Evolutionary conservation across 495 filamentous ascomycete genomes (phyloP).

Genomic region (Neurospora sp.): DNA sequence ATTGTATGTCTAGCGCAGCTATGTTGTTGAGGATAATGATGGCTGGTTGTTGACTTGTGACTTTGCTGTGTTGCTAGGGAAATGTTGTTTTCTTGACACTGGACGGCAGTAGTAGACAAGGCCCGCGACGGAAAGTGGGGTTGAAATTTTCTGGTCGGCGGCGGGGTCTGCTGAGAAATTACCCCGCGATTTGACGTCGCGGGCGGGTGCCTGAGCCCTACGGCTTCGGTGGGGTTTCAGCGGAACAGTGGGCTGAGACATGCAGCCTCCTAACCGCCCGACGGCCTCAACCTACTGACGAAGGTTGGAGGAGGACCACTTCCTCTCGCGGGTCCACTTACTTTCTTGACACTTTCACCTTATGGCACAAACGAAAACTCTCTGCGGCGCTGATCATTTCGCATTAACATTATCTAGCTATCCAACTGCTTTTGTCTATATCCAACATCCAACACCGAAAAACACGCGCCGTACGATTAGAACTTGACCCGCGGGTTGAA

Average conservation of each 20-base stretch:
- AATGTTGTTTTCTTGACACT: not conserved
- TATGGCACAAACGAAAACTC: not conserved
- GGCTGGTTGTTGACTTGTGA: not conserved
- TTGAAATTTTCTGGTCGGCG: not conserved
- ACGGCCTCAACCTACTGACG: not conserved
- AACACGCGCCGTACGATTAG: slow-evolving; percentile 11
- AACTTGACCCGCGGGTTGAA: slow-evolving; percentile 47
- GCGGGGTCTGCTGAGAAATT: not conserved
- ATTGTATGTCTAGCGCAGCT: slow-evolving; percentile 9
- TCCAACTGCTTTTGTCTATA: not conserved
- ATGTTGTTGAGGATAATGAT: not conserved
- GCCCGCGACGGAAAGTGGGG: not conserved
- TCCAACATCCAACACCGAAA: not conserved
- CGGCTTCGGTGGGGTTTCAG: not conserved
- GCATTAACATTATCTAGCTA: not conserved
- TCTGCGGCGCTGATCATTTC: not conserved
- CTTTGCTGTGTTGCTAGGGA: not conserved
- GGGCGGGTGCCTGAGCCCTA: not conserved
- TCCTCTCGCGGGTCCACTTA: not conserved
- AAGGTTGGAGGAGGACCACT: no score
- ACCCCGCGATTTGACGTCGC: not conserved
- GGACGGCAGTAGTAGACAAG: no score
- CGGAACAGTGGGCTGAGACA: not conserved
- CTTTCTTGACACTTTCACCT: not conserved
- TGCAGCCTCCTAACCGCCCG: not conserved